Percentiles rank a stretch among this genome's conserved stretches.
Evolutionary conservation across 768 basidiomycete species (phyloP).

Genomic region (Serendipita indica): DNA sequence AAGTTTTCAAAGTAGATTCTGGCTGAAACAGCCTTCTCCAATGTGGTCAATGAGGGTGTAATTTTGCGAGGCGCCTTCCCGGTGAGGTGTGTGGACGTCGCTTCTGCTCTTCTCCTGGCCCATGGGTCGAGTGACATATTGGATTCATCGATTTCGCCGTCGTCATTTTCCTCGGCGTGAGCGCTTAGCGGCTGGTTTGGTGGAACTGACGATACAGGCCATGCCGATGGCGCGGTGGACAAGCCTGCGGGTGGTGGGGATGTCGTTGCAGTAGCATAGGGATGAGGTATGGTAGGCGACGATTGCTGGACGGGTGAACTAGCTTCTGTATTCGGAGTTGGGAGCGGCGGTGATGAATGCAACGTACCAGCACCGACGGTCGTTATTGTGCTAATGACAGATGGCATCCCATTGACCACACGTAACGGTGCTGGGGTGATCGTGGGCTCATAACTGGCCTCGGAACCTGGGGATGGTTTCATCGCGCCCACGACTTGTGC

Average conservation of each 20-base stretch:
- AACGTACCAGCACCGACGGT: conserved; percentile 18
- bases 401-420: conserved; percentile 67
- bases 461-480: conserved; percentile 34
- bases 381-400: conserved; percentile 45
- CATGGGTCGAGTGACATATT: conserved; percentile 13
- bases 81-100: conserved; percentile 5
- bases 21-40: conserved; percentile 86
- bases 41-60: conserved; percentile 72
- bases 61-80: conserved; percentile 40
- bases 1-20: conserved; percentile 90
- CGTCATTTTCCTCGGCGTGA: conserved; percentile 7
- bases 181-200: not conserved
- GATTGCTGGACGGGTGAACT: conserved; percentile 23
- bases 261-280: not conserved
- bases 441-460: conserved; percentile 24
- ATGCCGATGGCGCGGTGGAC: not conserved
- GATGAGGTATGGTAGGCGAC: not conserved
- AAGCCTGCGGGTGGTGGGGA: no score
- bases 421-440: conserved; percentile 37
- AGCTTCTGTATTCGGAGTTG: conserved; percentile 54
- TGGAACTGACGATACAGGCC: not conserved
- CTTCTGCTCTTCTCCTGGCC: conserved; percentile 18
- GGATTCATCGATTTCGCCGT: conserved; percentile 19
- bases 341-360: conserved; percentile 38
- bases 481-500: conserved; percentile 63